Percentiles rank a stretch among this genome's conserved stretches.
These are phyloP conservation scores for Lophiostoma macrostomum DNA, from an alignment of 495 filamentous ascomycete species.

Conservation along the genomic window DNA sequence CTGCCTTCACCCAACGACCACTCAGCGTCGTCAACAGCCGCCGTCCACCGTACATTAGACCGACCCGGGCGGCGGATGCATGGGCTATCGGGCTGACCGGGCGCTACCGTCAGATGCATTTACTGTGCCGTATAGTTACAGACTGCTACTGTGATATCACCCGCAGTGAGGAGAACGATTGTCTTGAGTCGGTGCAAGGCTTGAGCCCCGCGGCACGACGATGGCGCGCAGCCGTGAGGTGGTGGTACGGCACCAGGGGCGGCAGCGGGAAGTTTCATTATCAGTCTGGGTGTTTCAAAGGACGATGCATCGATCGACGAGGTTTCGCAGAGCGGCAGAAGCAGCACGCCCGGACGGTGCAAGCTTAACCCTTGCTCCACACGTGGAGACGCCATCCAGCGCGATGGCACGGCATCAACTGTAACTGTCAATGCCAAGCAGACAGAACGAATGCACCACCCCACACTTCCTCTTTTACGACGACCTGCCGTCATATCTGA, in stretches of 20 bases:
- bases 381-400: constrained; percentile 30
- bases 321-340: constrained; percentile 23
- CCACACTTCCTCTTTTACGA: background rate
- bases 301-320: constrained; percentile 14
- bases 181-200: background rate
- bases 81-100: background rate
- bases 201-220: background rate
- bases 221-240: constrained; percentile 15
- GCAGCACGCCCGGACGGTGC: constrained; percentile 7
- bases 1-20: too few relatives aligned
- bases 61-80: background rate
- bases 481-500: too few relatives aligned
- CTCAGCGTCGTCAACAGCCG: too few relatives aligned
- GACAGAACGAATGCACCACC: background rate
- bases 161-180: too few relatives aligned
- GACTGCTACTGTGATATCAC: too few relatives aligned
- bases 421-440: background rate
- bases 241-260: constrained; percentile 2
- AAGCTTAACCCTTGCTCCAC: constrained; percentile 18
- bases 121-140: too few relatives aligned
- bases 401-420: constrained; percentile 9
- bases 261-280: constrained; percentile 12
- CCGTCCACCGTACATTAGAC: constrained; percentile 2
- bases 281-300: constrained; percentile 30
- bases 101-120: background rate